Conservation (phyloP, 805 yeast genomes). For the Hanseniaspora pseudoguilliermondii region DNA sequence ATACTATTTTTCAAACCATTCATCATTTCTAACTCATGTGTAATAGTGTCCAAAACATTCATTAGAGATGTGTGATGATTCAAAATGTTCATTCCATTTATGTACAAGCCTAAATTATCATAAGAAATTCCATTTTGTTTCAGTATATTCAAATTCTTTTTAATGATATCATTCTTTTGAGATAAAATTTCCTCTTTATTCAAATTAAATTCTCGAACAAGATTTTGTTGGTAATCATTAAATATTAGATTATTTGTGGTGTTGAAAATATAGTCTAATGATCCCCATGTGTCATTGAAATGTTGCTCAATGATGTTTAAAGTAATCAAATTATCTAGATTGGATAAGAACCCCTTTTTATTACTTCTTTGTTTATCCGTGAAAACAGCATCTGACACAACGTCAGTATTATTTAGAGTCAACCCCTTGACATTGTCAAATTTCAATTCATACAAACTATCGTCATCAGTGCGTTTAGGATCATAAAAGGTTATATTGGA, state of each 20-base stretch:
- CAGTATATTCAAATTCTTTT: slow-evolving; percentile 15
- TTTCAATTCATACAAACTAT: slow-evolving; percentile 20
- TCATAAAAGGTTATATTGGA: neutral
- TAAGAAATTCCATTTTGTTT: slow-evolving; percentile 23
- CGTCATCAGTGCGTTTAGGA: slow-evolving; percentile 21
- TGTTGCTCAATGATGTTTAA: slow-evolving; percentile 30
- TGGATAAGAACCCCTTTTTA: slow-evolving; percentile 37
- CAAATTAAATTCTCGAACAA: neutral
- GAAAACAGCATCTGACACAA: slow-evolving; percentile 8
- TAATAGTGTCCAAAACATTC: slow-evolving; percentile 18
- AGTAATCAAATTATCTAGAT: slow-evolving; percentile 21
- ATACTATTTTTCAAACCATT: slow-evolving; percentile 14
- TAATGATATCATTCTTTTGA: slow-evolving; percentile 12
- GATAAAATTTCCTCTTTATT: slow-evolving; percentile 8
- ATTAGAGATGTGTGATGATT: slow-evolving; percentile 19
- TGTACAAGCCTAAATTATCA: slow-evolving; percentile 23
- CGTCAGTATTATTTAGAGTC: slow-evolving; percentile 30
- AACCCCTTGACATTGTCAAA: slow-evolving; percentile 22
- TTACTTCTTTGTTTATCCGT: slow-evolving; percentile 15
- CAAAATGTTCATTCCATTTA: slow-evolving; percentile 25
- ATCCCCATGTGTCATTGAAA: slow-evolving; percentile 25
- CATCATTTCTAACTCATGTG: slow-evolving; percentile 18
- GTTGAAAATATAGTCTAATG: slow-evolving; percentile 26
- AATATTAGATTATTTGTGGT: slow-evolving; percentile 33
- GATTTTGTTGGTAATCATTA: slow-evolving; percentile 3